Evolutionary conservation across 129 eudicot genomes (phyloP).

Genomic region (Escallonia herrerae): DNA sequence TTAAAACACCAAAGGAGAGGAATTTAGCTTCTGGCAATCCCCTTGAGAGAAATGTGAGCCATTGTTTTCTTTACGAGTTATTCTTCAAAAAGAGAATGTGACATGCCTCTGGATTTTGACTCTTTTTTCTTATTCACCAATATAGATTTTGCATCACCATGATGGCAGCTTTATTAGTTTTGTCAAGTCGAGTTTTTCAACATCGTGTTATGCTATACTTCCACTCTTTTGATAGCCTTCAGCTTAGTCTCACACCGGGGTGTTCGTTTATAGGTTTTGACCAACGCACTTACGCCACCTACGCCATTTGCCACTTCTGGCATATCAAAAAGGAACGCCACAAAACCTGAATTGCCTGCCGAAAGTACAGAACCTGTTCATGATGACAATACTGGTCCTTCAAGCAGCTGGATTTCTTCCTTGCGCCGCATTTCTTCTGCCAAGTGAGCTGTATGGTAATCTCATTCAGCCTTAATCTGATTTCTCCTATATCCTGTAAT

Average conservation of each 20-base stretch:
- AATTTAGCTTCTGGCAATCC: conserved; percentile 36
- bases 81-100: neutral
- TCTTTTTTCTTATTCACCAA: neutral
- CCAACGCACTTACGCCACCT: conserved; percentile 37
- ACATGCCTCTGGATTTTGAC: neutral
- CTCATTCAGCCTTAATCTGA: neutral
- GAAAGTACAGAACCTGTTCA: conserved; percentile 40
- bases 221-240: neutral
- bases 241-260: neutral
- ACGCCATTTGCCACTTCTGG: conserved; percentile 50
- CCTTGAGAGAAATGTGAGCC: conserved; percentile 45
- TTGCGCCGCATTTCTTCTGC: conserved; percentile 65
- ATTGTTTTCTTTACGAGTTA: conserved; percentile 1
- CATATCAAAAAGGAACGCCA: conserved; percentile 22
- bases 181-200: neutral
- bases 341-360: conserved; percentile 41
- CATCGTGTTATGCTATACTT: neutral
- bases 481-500: too few relatives aligned
- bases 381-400: conserved; percentile 38
- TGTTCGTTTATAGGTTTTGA: conserved; percentile 31
- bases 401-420: conserved; percentile 72
- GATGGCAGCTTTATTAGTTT: neutral
- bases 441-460: conserved; percentile 48
- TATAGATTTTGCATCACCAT: neutral
- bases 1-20: conserved; percentile 28